Evolutionary conservation across 1,284 basidiomycete genomes (phyloP), one percentile per base, ranked within the genome.

Genomic region (Lentinula novae-zelandiae): DNA sequence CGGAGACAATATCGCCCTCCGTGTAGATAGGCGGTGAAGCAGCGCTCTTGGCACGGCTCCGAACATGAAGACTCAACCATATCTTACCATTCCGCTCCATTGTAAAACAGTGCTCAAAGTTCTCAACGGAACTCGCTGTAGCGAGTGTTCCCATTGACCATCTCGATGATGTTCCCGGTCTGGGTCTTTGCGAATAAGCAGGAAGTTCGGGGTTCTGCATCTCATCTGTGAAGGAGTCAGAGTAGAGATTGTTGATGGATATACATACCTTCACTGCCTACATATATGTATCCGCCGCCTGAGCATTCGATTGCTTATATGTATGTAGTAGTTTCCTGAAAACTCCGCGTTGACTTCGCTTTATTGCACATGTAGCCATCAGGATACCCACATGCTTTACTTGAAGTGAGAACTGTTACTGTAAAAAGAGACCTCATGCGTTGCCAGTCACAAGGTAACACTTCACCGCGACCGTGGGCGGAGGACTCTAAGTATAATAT

Each of bases 31-130:
- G 82, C 9, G 74, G 65, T 1, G 74, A 71, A 15, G 69, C 57
- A 0, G 72, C 49, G 13, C 65, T 68, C 1, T 68, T 64, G 2
- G 81, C 71, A 2, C 78, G 76, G 65, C 79, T 82, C 17, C 69
- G 72, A 36, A 82, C 70, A 33, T 67, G 67, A 27, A 82, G 66
- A 0, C 72, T 69, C 20, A 84, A 64, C 81, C 81, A 82, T 64
- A 72, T 73, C 53, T 68, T 70, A 17, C 74, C 76, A 50, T 80
- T 80, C 51, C 67, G 75, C 57, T 82, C 74, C 7, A 84, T 71
- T 9, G 72, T 71, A 59, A 70, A 70, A 20, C 62, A 65, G 61
- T 79, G 73, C 42, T 74, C 69, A 5, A 72, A 67, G 10, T 31
- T 51, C 12, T 58, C 57, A 20, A 31, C 22, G 17, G 52, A 38